A percentile compares a stretch with the other conserved stretches of the same genome.
These are phyloP conservation scores for Saccharomyces kudriavzevii DNA, from an alignment of 805 yeast genomes.

Conservation along the genomic window DNA sequence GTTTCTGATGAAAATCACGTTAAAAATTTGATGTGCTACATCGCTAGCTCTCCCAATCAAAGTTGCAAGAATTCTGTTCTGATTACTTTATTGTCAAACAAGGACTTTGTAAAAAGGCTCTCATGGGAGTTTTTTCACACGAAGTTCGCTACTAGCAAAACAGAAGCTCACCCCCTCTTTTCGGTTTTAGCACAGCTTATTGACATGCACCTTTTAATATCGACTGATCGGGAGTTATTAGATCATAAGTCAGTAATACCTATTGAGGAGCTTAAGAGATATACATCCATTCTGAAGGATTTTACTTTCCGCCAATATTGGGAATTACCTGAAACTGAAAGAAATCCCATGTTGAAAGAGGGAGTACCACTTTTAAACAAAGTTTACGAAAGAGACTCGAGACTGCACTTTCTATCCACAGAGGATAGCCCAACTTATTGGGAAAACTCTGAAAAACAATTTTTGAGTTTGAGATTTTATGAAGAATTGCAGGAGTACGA, in stretches of 20 bases:
- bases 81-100: background rate
- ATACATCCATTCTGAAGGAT: constrained; percentile 15
- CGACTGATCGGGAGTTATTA: constrained; percentile 26
- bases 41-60: background rate
- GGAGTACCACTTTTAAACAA: constrained; percentile 17
- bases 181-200: constrained; percentile 15
- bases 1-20: background rate
- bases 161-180: constrained; percentile 2
- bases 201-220: constrained; percentile 18
- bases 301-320: constrained; percentile 19
- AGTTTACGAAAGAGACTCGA: constrained; percentile 26
- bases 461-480: background rate
- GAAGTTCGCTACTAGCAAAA: background rate
- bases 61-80: background rate
- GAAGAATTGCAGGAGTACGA: constrained; percentile 20
- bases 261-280: constrained; percentile 8
- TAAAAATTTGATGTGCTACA: background rate
- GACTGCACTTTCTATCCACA: constrained; percentile 18
- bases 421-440: constrained; percentile 12
- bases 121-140: background rate
- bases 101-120: background rate
- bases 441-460: constrained; percentile 7
- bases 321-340: constrained; percentile 5
- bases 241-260: constrained; percentile 11
- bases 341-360: constrained; percentile 5